These are phyloP conservation scores for Xerocomellus chrysenteron DNA, from an alignment of 768 basidiomycete genomes.

Conservation along the genomic window DNA sequence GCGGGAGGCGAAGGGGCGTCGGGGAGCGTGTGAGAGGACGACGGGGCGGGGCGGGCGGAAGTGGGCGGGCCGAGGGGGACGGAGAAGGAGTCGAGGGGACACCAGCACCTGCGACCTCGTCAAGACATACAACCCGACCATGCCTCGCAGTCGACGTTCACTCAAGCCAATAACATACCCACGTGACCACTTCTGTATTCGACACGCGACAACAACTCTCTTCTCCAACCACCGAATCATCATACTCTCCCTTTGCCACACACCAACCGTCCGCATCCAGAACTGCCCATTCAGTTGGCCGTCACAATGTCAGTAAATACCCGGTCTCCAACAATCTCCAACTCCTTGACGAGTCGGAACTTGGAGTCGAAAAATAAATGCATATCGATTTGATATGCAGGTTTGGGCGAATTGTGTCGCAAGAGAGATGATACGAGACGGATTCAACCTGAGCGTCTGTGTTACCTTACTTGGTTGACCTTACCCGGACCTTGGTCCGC, in stretches of 20 bases:
- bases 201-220: conserved; percentile 40
- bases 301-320: conserved; percentile 90
- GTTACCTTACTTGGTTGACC: conserved; percentile 14
- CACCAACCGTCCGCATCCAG: conserved; percentile 60
- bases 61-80: neutral
- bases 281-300: conserved; percentile 66
- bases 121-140: neutral
- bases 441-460: conserved; percentile 56
- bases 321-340: conserved; percentile 89
- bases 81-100: conserved; percentile 2
- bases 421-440: conserved; percentile 44
- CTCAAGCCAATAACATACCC: neutral
- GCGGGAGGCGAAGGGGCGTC: conserved; percentile 15
- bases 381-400: conserved; percentile 68
- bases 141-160: neutral
- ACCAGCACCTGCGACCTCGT: neutral
- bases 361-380: conserved; percentile 65
- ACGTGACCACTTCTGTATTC: conserved; percentile 1
- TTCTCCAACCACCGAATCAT: conserved; percentile 13
- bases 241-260: conserved; percentile 68
- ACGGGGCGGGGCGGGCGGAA: neutral
- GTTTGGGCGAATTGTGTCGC: conserved; percentile 73
- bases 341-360: conserved; percentile 50
- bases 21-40: neutral
- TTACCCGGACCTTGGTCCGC: conserved; percentile 75